Percentiles rank a stretch among this genome's conserved stretches.
Evolutionary conservation across 345 rosid species (phyloP).

Genomic region (Linum trigynum): DNA sequence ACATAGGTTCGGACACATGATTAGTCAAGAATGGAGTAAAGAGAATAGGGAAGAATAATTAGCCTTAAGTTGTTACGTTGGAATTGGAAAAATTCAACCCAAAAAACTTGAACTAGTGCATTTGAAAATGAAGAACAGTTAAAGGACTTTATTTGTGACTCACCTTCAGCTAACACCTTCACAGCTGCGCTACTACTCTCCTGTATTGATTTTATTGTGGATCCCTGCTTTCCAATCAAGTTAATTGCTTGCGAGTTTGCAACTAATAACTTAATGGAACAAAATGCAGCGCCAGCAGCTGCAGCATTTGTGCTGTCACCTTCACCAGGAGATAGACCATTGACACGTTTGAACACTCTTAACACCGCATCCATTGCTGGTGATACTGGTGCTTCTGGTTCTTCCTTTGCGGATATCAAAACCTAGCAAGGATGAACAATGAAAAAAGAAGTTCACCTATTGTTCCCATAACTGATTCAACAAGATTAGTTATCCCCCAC

Average conservation of each 20-base stretch:
- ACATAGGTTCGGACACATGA: not conserved
- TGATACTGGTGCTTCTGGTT: constrained; percentile 39
- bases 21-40: not conserved
- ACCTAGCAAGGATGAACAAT: constrained; percentile 25
- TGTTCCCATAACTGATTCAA: not conserved
- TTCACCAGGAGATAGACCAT: constrained; percentile 33
- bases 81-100: not conserved
- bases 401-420: constrained; percentile 50
- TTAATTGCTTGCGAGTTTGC: constrained; percentile 79
- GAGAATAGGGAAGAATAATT: not conserved
- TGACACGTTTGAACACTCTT: constrained; percentile 43
- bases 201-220: constrained; percentile 68
- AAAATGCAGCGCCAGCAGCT: constrained; percentile 39
- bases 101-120: not conserved
- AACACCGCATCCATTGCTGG: constrained; percentile 54
- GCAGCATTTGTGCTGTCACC: constrained; percentile 20
- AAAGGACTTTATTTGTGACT: constrained; percentile 2
- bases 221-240: constrained; percentile 91
- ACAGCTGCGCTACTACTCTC: constrained; percentile 70
- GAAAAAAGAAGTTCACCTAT: not conserved
- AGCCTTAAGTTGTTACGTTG: too few species aligned
- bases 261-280: constrained; percentile 59
- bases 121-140: not conserved
- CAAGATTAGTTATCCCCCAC: not conserved
- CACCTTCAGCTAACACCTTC: constrained; percentile 69